phyloP scores from a whole-genome alignment of 139 green algal genomes.

The Chlamydomonas asymmetrica region DNA sequence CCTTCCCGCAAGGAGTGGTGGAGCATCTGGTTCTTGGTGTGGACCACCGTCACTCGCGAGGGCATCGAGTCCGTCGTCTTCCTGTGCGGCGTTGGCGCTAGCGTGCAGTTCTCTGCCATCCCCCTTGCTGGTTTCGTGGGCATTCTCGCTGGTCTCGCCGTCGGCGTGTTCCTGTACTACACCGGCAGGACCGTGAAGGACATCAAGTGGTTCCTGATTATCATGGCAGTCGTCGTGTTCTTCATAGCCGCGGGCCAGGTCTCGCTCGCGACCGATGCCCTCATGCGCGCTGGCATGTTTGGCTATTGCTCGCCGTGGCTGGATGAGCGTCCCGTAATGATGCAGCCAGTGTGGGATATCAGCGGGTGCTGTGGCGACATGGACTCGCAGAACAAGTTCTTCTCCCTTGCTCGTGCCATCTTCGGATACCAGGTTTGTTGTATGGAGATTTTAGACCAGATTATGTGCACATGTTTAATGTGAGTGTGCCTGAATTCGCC shows the following conservation, averaged over 20 bases:
- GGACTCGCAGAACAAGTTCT: conserved; percentile 40
- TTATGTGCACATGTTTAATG: no score
- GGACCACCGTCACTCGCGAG: conserved; percentile 48
- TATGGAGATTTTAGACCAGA: no score
- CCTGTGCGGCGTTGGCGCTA: conserved; percentile 46
- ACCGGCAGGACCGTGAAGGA: conserved; percentile 44
- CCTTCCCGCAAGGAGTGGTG: conserved; percentile 16
- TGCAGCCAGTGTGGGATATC: conserved; percentile 37
- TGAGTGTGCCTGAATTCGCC: no score
- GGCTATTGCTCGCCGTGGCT: conserved; percentile 22
- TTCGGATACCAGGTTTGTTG: conserved; percentile 41
- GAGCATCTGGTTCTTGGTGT: conserved; percentile 45
- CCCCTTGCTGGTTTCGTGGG: conserved; percentile 33
- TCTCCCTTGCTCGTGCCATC: conserved; percentile 36
- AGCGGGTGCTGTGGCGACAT: conserved; percentile 40
- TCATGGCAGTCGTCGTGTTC: conserved; percentile 52
- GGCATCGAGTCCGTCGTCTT: conserved; percentile 60
- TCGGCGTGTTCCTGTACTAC: conserved; percentile 47
- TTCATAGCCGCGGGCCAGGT: conserved; percentile 58
- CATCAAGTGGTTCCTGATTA: conserved; percentile 55
- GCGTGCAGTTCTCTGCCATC: conserved; percentile 25
- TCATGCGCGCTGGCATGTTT: conserved; percentile 20
- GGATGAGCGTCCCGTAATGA: conserved; percentile 46
- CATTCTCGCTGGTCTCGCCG: conserved; percentile 11
- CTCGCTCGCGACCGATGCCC: conserved; percentile 4